Base-by-base conservation (phyloP, 2,329 filamentous ascomycete genomes). In the Fusarium compactum region DNA sequence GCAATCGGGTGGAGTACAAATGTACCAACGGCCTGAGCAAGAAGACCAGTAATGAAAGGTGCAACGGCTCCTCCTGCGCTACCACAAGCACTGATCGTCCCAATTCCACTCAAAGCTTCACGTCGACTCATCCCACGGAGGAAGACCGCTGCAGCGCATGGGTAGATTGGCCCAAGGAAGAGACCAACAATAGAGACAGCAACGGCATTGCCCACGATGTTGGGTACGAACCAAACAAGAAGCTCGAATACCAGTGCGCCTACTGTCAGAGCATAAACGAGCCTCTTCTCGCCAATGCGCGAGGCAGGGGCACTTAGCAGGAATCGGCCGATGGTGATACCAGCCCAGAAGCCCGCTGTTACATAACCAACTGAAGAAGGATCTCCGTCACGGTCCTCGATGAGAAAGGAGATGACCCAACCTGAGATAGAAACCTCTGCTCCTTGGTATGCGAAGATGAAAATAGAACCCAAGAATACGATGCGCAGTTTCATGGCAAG, bases 361-460 rank as follows among this genome's bases (percentile, higher is more conserved):
- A 96, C 92, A 78, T 96, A 96, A 38, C 94, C 93, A 20, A 96
- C 92, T 6, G 86, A 84, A 0, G 86, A 83, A 9, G 92, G 92
- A 72, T 91, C 85, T 16, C 92, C 93, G 60, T 89, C 83, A 40
- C 93, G 90, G 67, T 89, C 87, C 52, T 87, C 86, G 79, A 96
- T 94, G 41, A 97, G 83, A 82, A 95, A 97, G 4, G 91, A 94
- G 67, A 95, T 94, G 51, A 95, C 91, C 94, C 93, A 97, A 56
- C 93, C 93, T 0, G 91, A 93, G 69, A 95, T 92, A 62, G 90
- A 90, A 18, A 97, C 93, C 80, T 97, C 93, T 38, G 92, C 91
- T 34, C 93, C 93, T 79, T 96, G 92, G 78, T 97, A 97, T 27
- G 90, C 89, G 78, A 97, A 96, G 78, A 96, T 92, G 82, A 96